These are phyloP conservation scores for Scedosporium boydii DNA, from an alignment of 2,329 filamentous ascomycete species.

Conservation along the genomic window DNA sequence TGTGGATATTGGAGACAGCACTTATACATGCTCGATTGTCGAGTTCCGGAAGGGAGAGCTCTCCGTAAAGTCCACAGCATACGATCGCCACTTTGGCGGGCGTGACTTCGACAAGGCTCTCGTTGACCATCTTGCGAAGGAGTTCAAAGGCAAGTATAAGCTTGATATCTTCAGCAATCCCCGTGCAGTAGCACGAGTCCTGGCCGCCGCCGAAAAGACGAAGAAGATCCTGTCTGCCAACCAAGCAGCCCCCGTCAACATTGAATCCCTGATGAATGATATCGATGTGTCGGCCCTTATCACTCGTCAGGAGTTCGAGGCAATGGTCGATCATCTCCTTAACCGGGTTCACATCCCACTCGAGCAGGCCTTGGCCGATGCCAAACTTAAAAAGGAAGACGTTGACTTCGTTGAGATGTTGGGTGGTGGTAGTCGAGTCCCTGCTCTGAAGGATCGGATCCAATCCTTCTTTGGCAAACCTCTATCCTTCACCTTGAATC, in stretches of 20 bases:
- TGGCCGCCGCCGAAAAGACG: conserved; percentile 85
- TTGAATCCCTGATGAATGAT: conserved; percentile 98
- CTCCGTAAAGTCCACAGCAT: conserved; percentile 83
- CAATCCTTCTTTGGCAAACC: conserved; percentile 84
- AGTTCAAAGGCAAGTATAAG: conserved; percentile 98
- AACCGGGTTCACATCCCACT: conserved; percentile 63
- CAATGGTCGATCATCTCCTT: conserved; percentile 77
- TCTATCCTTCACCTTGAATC: conserved; percentile 94
- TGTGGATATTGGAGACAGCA: conserved; percentile 91
- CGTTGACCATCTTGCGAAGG: conserved; percentile 86
- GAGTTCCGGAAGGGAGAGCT: conserved; percentile 98
- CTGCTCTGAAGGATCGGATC: conserved; percentile 82
- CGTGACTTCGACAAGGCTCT: conserved; percentile 94
- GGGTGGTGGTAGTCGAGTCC: conserved; percentile 89
- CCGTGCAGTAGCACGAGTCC: conserved; percentile 76
- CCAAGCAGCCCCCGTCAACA: conserved; percentile 83
- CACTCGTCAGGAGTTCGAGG: conserved; percentile 90
- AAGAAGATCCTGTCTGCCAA: conserved; percentile 99
- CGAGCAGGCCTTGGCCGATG: conserved; percentile 88
- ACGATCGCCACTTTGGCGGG: conserved; percentile 92
- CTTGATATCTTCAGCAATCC: conserved; percentile 86
- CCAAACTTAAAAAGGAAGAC: conserved; percentile 82
- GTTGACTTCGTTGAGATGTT: conserved; percentile 92
- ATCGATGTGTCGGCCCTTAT: conserved; percentile 82
- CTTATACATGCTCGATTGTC: conserved; percentile 88